Evolutionary conservation across 768 basidiomycete species (phyloP), one percentile per base, ranked within the genome.

Genomic region (Russula sp.): DNA sequence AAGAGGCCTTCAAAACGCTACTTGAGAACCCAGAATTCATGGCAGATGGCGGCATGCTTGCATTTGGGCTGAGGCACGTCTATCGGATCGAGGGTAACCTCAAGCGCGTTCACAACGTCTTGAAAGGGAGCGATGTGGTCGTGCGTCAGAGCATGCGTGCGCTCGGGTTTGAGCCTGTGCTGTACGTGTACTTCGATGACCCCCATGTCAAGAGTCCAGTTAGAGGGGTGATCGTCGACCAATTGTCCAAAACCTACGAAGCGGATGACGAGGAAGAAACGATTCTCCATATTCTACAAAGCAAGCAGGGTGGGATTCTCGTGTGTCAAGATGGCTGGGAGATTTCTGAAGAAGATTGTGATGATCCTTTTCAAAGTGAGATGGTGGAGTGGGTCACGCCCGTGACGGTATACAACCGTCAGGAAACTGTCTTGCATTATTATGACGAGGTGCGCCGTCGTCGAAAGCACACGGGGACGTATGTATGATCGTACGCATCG

Each of bases 71-170:
- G 46, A 46, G 16, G 16, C 26, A 16, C 6, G 28, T 9, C 18
- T 18, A 16, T 26, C 13, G 8, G 3, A 30, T 51, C 14, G 6
- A 18, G 13, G 5, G 18, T 28, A 16, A 51, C n/a, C 14, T 59
- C 20, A 13, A 52, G 5, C 57, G 56, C 6, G 22, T 67, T 38
- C 44, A 56, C 24, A 22, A 28, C 16, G 32, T 58, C 2, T 22
- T 67, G 34, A 67, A 67, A 30, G 67, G 20, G 13, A 58, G 54
- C 48, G 63, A 67, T 24, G 56, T 51, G 6, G 22, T 54, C 20
- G 48, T 65, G 7, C 56, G 34, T 20, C 55, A 46, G 40, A 30
- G 28, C 30, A 1, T 22, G n/a, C 26, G 49, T 2, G 53, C 24
- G 11, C 66, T 61, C 7, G 52, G 48, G 28, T 53, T 57, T 7